Percentiles rank a stretch among this genome's conserved stretches.
Conservation (phyloP, 768 basidiomycete genomes). For the Tulasnella sp. region DNA sequence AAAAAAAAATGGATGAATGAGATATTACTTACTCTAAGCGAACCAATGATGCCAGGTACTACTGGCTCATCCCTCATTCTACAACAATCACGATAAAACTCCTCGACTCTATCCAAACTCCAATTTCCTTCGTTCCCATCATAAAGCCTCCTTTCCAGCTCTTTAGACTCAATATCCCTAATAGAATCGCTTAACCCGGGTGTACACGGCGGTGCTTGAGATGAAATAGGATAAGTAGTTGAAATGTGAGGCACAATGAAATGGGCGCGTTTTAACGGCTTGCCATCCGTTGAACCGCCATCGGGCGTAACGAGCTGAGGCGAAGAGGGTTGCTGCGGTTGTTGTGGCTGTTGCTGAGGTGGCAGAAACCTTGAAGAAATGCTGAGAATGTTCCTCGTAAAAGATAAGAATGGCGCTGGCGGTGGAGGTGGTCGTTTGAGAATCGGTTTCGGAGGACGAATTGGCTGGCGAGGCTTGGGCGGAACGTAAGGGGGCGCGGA, state of each 20-base stretch:
- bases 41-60: constrained; percentile 48
- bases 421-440: constrained; percentile 61
- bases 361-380: constrained; percentile 55
- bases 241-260: constrained; percentile 80
- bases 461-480: constrained; percentile 10
- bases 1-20: constrained; percentile 13
- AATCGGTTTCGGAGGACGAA: constrained; percentile 43
- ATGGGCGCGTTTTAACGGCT: constrained; percentile 71
- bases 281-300: not conserved
- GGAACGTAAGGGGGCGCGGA: constrained; percentile 11
- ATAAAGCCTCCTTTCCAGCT: constrained; percentile 46
- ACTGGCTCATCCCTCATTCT: constrained; percentile 58
- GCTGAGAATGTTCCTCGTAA: constrained; percentile 23
- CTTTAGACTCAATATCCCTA: constrained; percentile 60
- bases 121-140: constrained; percentile 49
- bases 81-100: constrained; percentile 80
- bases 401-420: constrained; percentile 53
- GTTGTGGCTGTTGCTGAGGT: constrained; percentile 26
- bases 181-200: constrained; percentile 71
- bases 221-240: constrained; percentile 83
- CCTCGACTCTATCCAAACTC: constrained; percentile 70
- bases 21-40: constrained; percentile 47
- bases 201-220: constrained; percentile 68
- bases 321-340: constrained; percentile 13
- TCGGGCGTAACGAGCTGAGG: constrained; percentile 5